A percentile compares a stretch with the other conserved stretches of the same genome.
Conservation (phyloP, 495 filamentous ascomycete species). For the Hypoxylon fuscum region DNA sequence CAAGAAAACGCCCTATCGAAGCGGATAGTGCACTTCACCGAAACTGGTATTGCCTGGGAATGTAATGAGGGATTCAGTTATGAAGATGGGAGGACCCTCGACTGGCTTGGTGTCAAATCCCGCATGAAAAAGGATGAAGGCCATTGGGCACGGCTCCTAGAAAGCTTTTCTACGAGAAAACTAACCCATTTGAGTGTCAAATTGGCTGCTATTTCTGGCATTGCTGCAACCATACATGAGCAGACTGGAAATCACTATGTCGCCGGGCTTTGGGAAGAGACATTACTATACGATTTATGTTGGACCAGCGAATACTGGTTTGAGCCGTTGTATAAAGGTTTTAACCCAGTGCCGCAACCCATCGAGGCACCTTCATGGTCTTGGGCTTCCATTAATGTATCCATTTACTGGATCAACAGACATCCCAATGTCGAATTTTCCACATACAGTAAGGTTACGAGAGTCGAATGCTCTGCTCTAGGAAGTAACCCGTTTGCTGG, state of each 20-base stretch:
- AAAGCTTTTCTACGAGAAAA: constrained; percentile 18
- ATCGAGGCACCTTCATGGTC: not conserved
- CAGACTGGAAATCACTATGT: constrained; percentile 40
- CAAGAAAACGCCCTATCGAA: constrained; percentile 34
- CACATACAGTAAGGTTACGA: not conserved
- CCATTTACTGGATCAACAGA: not conserved
- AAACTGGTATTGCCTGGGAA: constrained; percentile 37
- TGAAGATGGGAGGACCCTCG: constrained; percentile 31
- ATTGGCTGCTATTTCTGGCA: constrained; percentile 44
- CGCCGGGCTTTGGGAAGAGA: constrained; percentile 47
- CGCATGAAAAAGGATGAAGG: not conserved
- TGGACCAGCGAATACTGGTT: no score
- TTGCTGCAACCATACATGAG: constrained; percentile 35
- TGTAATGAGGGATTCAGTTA: constrained; percentile 28
- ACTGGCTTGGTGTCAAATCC: no score
- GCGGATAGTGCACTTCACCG: constrained; percentile 33
- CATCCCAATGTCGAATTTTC: not conserved
- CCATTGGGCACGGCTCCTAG: not conserved
- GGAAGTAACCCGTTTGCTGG: not conserved
- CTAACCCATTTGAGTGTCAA: constrained; percentile 43
- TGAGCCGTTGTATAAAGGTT: no score
- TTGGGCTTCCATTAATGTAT: not conserved
- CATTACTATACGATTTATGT: not conserved
- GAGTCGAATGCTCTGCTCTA: not conserved
- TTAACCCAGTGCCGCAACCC: not conserved